Percentiles rank a stretch among this genome's conserved stretches.
phyloP scores from a whole-genome alignment of 2,329 filamentous ascomycete genomes.

The Exophiala aquamarina region DNA sequence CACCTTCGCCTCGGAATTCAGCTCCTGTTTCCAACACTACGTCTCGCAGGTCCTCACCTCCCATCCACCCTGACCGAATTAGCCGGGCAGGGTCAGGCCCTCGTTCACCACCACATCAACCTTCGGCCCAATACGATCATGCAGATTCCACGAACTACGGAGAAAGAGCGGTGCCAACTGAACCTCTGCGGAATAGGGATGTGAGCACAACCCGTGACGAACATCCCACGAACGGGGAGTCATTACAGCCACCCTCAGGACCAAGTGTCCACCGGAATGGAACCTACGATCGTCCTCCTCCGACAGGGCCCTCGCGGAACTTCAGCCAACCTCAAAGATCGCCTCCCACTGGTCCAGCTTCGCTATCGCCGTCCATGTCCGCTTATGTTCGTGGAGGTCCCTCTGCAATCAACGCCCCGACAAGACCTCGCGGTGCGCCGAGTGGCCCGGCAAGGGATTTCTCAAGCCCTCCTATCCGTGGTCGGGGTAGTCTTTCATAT shows the following conservation, averaged over 20 bases:
- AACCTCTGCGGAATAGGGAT: constrained; percentile 9
- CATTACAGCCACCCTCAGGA: constrained; percentile 20
- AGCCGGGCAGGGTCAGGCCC: constrained; percentile 34
- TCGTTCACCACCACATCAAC: constrained; percentile 27
- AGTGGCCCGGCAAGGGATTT: constrained; percentile 29
- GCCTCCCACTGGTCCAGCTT: constrained; percentile 41
- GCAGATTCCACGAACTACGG: constrained; percentile 20
- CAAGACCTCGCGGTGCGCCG: constrained; percentile 45
- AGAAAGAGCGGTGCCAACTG: constrained; percentile 19
- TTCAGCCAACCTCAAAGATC: constrained; percentile 30
- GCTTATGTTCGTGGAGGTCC: constrained; percentile 40
- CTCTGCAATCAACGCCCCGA: constrained; percentile 47
- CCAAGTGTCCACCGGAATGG: constrained; percentile 27
- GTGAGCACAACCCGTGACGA: constrained; percentile 22
- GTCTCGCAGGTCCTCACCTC: constrained; percentile 63
- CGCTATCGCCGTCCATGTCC: constrained; percentile 35
- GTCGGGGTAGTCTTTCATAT: constrained; percentile 29
- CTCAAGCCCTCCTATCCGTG: constrained; percentile 35
- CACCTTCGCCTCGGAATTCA: constrained; percentile 53
- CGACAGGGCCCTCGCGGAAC: constrained; percentile 32
- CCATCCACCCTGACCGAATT: constrained; percentile 54
- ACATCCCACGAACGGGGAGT: constrained; percentile 25
- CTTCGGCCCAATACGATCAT: constrained; percentile 22
- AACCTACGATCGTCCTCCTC: constrained; percentile 28
- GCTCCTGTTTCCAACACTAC: constrained; percentile 56